Conservation (phyloP, 768 basidiomycete genomes). For the Phanerochaete sordida region DNA sequence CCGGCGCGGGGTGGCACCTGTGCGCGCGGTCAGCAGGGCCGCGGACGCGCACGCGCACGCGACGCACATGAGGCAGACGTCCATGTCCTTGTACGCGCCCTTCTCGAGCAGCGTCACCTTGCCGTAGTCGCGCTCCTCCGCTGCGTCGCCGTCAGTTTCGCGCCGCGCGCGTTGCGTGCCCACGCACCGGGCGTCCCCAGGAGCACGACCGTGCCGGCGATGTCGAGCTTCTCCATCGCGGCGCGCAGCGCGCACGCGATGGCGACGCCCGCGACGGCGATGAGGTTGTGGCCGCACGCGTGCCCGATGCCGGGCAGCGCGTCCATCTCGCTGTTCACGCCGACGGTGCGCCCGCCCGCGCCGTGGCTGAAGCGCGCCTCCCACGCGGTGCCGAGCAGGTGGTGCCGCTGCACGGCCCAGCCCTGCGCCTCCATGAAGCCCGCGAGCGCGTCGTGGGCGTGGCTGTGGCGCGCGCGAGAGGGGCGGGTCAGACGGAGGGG, state of each 20-base stretch:
- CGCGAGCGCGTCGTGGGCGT: conserved; percentile 71
- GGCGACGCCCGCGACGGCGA: conserved; percentile 72
- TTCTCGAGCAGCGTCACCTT: conserved; percentile 65
- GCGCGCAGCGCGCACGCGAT: conserved; percentile 64
- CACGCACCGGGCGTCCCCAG: conserved; percentile 74
- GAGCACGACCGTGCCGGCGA: conserved; percentile 67
- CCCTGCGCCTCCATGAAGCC: conserved; percentile 63
- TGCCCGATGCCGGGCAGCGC: conserved; percentile 47
- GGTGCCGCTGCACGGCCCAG: conserved; percentile 58
- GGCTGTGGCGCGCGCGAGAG: conserved; percentile 35
- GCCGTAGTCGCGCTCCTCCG: conserved; percentile 77
- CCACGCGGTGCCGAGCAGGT: conserved; percentile 74
- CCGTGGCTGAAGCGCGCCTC: conserved; percentile 62
- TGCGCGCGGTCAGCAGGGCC: neutral
- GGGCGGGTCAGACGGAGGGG: neutral
- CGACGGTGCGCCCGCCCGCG: conserved; percentile 66
- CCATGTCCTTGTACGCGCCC: conserved; percentile 76
- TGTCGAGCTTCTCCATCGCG: conserved; percentile 56
- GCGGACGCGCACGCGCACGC: neutral
- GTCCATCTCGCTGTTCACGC: conserved; percentile 76
- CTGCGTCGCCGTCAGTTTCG: conserved; percentile 29
- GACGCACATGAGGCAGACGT: conserved; percentile 67
- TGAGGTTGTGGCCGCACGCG: conserved; percentile 82
- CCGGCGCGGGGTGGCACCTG: conserved; percentile 83
- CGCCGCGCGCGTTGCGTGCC: neutral